Base-by-base conservation (phyloP, 805 yeast genomes). In the Saturnispora galanensis region DNA sequence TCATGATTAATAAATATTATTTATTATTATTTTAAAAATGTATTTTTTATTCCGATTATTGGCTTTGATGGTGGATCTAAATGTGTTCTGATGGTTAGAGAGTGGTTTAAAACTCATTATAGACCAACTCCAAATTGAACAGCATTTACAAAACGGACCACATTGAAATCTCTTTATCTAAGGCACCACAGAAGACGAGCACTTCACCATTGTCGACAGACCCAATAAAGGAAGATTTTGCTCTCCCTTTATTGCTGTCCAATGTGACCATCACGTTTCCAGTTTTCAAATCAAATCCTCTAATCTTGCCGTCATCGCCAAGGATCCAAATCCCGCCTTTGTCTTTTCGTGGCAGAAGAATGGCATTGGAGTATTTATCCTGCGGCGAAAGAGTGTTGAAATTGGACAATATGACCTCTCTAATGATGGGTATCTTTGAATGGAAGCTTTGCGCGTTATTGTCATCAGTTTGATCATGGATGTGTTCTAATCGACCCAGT, bases 271-370 rank as follows among this genome's bases (percentile, higher is more conserved):
- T 57, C 15, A 58, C 63, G 49, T 51, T 56, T 17, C 67, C 74
- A 10, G 60, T 55, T 11, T 62, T 54, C 26, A 79, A 49, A 52
- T 80, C 81, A 9, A 81, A 55, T 0, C 86, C 88, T 38, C 87
- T 57, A 1, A 82, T 54, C 0, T 58, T 48, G 0, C 89, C 90
- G 57, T 81, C 88, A 50, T 82, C 88, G 3, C 87, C 80, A 40
- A 73, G 63, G 0, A 80, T 66, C 86, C 88, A 81, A 1, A 81
- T 43, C 0, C 88, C 89, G 21, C 60, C 53, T 8, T 49, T 47
- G 10, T 36, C 29, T 4, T 56, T 53, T 38, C 67, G 52, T 10
- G 53, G 28, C 2, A 54, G 30, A 3, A 82, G 56, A 11, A 64
- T 52, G 0, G 83, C 71, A 43, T 64, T 70, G 2, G 82, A 75